Evolutionary conservation across 768 basidiomycete species (phyloP), one percentile per base, ranked within the genome.

Genomic region (Trametes cinnabarina): DNA sequence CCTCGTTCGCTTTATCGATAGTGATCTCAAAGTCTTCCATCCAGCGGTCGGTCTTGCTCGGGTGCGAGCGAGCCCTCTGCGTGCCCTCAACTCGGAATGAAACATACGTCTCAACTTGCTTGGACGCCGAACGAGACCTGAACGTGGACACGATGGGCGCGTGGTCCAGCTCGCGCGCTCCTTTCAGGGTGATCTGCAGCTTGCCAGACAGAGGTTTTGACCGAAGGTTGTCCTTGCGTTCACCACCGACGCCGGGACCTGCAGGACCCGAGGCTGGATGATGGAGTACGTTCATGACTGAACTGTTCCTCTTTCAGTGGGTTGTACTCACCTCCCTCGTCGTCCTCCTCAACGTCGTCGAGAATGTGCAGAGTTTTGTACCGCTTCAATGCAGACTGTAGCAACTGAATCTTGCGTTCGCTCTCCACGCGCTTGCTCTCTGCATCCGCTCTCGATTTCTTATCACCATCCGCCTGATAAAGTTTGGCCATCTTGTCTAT

Each of bases 401-500:
- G 74, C 39, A 99, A 82, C 66, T 94, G 92, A 15, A 98, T 97
- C 77, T 98, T 99, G 73, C 90, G 90, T 69, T 98, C 94, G 71
- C 90, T 94, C 74, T 99, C 97, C 26, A 95, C 80, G 62, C 88
- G 84, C 76, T 99, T 98, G 70, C 86, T 87, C 70, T 96, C 94
- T 2, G 95, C 94, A 71, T 98, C 96, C 12, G 84, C 86, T 67
- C 90, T 84, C 42, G 94, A 90, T 71, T 92, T 93, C 82, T 96
- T 96, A 78, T 99, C 97, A 52, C 95, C 96, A 68, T 99, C 97
- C 5, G 90, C 92, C 67, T 93, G 87, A 72, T 98, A 98, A 30
- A 98, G 81, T 73, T 91, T 95, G 35, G 88, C 91, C 97, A 99
- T 99, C 79, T 98, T 98, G 76, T 98, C 95, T 63, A 98, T 97